Evolutionary conservation across 495 filamentous ascomycete genomes (phyloP).

Genomic region (Tuber melanosporum): DNA sequence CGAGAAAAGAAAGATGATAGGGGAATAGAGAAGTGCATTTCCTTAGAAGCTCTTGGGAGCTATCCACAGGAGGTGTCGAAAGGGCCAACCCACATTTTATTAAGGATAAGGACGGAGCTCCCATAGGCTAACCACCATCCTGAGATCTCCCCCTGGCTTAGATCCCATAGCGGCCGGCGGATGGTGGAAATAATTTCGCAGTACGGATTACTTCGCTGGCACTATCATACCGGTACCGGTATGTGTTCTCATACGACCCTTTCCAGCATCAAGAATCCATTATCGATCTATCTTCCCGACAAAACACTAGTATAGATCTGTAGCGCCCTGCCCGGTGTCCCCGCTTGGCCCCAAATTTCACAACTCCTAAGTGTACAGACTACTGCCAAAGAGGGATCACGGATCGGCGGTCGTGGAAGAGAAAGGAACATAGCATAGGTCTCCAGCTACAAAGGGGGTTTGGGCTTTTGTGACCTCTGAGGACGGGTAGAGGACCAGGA

Average conservation of each 20-base stretch:
- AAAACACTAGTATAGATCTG: not conserved
- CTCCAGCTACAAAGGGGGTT: no score
- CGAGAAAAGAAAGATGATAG: not conserved
- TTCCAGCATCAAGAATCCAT: not conserved
- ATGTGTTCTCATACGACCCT: not conserved
- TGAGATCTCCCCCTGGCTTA: not conserved
- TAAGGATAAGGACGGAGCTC: not conserved
- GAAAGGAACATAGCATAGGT: no score
- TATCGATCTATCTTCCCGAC: not conserved
- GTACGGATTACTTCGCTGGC: not conserved
- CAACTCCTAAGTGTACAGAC: no score
- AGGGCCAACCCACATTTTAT: not conserved
- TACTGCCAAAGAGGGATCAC: no score
- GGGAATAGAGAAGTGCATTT: not conserved
- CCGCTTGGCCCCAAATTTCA: no score
- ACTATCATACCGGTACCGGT: not conserved
- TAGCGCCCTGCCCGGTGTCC: no score
- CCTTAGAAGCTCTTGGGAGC: not conserved
- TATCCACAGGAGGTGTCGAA: not conserved
- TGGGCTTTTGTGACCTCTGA: not conserved
- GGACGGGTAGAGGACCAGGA: not conserved
- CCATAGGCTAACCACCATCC: not conserved
- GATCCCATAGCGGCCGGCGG: not conserved
- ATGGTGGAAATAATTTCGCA: not conserved
- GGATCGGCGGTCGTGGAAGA: no score